These are phyloP conservation scores for Chalaropsis ovoidea DNA, from an alignment of 2,329 filamentous ascomycete species.

Conservation along the genomic window DNA sequence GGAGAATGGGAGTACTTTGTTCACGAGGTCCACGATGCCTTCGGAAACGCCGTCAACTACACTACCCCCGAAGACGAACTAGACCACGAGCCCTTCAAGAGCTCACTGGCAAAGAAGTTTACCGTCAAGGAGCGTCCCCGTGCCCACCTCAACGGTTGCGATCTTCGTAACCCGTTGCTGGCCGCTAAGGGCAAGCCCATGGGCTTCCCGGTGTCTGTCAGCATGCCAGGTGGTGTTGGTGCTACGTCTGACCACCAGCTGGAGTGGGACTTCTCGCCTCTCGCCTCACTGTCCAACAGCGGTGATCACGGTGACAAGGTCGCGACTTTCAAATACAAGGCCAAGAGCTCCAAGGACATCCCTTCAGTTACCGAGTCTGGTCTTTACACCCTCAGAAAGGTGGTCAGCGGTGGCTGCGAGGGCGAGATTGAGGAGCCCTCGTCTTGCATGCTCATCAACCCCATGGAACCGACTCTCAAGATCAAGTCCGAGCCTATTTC, in stretches of 20 bases:
- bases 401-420: conserved; percentile 69
- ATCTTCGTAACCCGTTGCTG: conserved; percentile 68
- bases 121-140: conserved; percentile 77
- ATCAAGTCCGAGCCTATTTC: conserved; percentile 72
- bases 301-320: conserved; percentile 58
- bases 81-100: conserved; percentile 49
- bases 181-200: conserved; percentile 64
- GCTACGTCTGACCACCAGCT: conserved; percentile 60
- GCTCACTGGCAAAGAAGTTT: conserved; percentile 64
- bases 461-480: conserved; percentile 69
- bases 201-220: conserved; percentile 51
- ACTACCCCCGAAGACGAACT: conserved; percentile 55
- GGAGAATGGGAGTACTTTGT: conserved; percentile 85
- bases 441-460: conserved; percentile 86
- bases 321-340: conserved; percentile 46
- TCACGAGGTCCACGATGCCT: conserved; percentile 82
- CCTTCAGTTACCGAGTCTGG: conserved; percentile 66
- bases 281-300: conserved; percentile 56
- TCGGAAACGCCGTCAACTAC: conserved; percentile 79
- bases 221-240: conserved; percentile 48
- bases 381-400: conserved; percentile 72
- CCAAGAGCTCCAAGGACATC: conserved; percentile 52
- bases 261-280: conserved; percentile 71
- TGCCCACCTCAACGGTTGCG: conserved; percentile 62
- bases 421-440: conserved; percentile 89